Percentiles rank a stretch among this genome's conserved stretches.
Conservation (phyloP, 2,329 filamentous ascomycete genomes). For the Endoconidiophora laricicola region DNA sequence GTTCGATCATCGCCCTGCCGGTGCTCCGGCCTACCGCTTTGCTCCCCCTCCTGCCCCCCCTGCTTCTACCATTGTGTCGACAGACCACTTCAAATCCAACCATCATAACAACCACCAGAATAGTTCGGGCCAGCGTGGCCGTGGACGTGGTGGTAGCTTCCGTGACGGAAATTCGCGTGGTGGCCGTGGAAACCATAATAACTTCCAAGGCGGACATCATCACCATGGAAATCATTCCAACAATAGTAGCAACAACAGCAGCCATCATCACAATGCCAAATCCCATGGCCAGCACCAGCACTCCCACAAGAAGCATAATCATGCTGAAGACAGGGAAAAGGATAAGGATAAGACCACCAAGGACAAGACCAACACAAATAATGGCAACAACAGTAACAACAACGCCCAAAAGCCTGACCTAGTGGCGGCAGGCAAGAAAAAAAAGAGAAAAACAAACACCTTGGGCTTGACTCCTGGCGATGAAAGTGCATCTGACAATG, state of each 20-base stretch:
- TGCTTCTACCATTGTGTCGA: slow-evolving; percentile 13
- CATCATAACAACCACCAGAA: slow-evolving; percentile 15
- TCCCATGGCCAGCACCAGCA: slow-evolving; percentile 8
- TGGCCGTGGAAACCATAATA: slow-evolving; percentile 31
- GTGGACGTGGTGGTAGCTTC: slow-evolving; percentile 22
- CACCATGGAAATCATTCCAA: slow-evolving; percentile 18
- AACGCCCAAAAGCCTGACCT: slow-evolving; percentile 21
- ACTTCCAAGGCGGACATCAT: slow-evolving; percentile 23
- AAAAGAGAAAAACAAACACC: slow-evolving; percentile 55
- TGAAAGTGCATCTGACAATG: slow-evolving; percentile 47
- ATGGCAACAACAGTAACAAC: slow-evolving; percentile 13
- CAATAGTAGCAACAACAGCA: slow-evolving; percentile 15
- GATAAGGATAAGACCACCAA: slow-evolving; percentile 20
- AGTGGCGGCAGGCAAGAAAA: slow-evolving; percentile 41
- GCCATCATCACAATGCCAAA: slow-evolving; percentile 14
- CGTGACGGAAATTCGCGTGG: slow-evolving; percentile 23
- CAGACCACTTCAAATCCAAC: slow-evolving; percentile 19
- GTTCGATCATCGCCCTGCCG: slow-evolving; percentile 8
- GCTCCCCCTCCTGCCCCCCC: slow-evolving; percentile 24
- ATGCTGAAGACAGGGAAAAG: slow-evolving; percentile 1
- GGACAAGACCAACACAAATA: slow-evolving; percentile 16
- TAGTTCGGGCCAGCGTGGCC: slow-evolving; percentile 20
- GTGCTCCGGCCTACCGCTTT: slow-evolving; percentile 23
- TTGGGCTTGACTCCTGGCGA: slow-evolving; percentile 54
- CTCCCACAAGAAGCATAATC: slow-evolving; percentile 1